Conservation (phyloP, 2,329 filamentous ascomycete genomes). For the Ophiocordyceps unilateralis region DNA sequence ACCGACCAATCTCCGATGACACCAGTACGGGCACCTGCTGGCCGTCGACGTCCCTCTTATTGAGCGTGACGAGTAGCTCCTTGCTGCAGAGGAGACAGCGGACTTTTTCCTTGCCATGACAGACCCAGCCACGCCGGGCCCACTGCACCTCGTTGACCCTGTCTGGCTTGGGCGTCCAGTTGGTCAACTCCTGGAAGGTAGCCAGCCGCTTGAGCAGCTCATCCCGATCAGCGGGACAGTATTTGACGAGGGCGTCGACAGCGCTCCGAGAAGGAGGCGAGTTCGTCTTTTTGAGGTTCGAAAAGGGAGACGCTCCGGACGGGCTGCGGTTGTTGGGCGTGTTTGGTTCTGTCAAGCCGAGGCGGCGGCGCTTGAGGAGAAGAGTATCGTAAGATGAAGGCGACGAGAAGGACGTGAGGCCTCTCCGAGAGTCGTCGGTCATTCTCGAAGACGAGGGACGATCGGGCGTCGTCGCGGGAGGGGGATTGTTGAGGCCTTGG, state of each 20-base stretch:
- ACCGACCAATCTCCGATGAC: conserved; percentile 39
- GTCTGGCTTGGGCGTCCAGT: conserved; percentile 87
- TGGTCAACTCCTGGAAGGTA: conserved; percentile 78
- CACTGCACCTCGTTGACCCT: conserved; percentile 78
- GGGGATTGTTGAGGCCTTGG: conserved; percentile 40
- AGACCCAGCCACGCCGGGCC: conserved; percentile 87
- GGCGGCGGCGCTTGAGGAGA: conserved; percentile 34
- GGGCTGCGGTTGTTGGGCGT: conserved; percentile 11
- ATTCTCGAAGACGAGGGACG: conserved; percentile 5
- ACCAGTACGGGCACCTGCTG: conserved; percentile 33
- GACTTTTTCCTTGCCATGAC: conserved; percentile 67
- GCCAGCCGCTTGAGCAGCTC: conserved; percentile 67
- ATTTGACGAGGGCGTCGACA: conserved; percentile 37
- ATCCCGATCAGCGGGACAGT: conserved; percentile 71
- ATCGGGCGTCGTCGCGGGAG: too few species aligned
- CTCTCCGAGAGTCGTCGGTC: conserved; percentile 6
- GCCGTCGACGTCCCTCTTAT: conserved; percentile 38
- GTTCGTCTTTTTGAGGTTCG: conserved; percentile 4
- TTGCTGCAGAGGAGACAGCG: conserved; percentile 72
- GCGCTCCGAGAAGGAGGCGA: too few species aligned
- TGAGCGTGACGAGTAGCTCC: conserved; percentile 68
- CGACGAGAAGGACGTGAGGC: conserved; percentile 4
- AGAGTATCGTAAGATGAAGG: conserved; percentile 21
- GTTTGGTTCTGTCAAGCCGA: conserved; percentile 25
- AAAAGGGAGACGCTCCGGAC: conserved; percentile 6